Base-by-base conservation (phyloP, 2,329 filamentous ascomycete species). In the Penicillium palitans region DNA sequence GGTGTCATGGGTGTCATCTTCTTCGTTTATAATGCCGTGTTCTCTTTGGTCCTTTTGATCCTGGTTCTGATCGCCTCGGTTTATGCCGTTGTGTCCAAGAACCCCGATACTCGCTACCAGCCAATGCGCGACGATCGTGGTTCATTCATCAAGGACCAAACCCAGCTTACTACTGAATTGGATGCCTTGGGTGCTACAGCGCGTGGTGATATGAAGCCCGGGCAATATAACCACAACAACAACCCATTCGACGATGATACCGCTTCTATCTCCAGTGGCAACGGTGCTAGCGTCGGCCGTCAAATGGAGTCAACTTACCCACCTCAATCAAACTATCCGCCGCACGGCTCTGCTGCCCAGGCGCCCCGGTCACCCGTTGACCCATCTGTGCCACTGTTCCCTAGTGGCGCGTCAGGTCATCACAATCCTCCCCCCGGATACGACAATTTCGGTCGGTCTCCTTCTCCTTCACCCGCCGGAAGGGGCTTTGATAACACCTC, bases 71-170 rank as follows among this genome's bases (percentile, higher is more conserved):
- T 91, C 66, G 87, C 89, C 9, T 91, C 90, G 4, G 79, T 82
- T 76, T 91, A 93, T 65, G 90, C 91, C 47, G 87, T 97, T 70
- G 86, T 91, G 73, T 90, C 91, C 61, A 96, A 96, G 84, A 96
- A 97, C 78, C 93, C 93, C 24, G 93, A 98, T 73, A 91, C 90
- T 42, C 88, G 93, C 61, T 98, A 98, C 78, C 91, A 96, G 76
- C 92, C 91, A 69, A 97, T 98, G 93, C 89, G 90, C 55, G 93
- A 98, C 70, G 93, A 98, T 76, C 89, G 93, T 68, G 91, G 91
- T 52, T 97, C 93, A 10, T 97, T 98, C 79, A 96, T 97, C 87
- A 97, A 97, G 81, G 96, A 92, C 15, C 90, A 95, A 75, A 90
- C 90, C 6, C 88, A 93, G 70, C 81, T 96, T 54, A 85, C 89